Evolutionary conservation across 2,329 filamentous ascomycete species (phyloP), one percentile per base, ranked within the genome.

Genomic region (Davidsoniella neocaledoniae): DNA sequence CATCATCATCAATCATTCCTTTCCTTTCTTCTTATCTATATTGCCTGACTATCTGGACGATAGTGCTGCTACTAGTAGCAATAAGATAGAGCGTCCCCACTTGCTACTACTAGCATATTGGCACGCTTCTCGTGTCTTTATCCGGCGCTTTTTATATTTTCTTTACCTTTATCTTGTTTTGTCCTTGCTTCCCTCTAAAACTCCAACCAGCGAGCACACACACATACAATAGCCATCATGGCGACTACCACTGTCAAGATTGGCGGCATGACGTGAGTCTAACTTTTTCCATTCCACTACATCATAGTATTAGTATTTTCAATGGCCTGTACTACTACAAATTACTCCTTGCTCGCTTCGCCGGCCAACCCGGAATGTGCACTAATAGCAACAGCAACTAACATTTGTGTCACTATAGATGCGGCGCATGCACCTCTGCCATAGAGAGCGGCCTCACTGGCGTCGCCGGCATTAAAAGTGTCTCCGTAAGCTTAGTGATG

Each of bases 391-490:
- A 33, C 23, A 10, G n/a, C 29, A 38, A 29, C 41, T 48, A 48
- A 52, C 40, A 12, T 9, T 21, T 21, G 8, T 26, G 8, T 36
- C 17, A 17, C 10, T 21, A 37, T 42, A 53, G 51, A 41, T 98
- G 91, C 67, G 88, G 90, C 61, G 83, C 90, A 57, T 98, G 91
- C 63, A 95, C 90, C 25, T 93, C 88, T 42, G 82, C 91, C n/a
- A 82, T 98, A 57, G 90, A 96, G 71, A 77, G 82, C 53, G 91
- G 84, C 56, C 94, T 98, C 67, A 83, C 86, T 59, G 77, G 76
- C 56, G 74, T 94, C 4, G 72, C 82, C 38, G 90, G 91, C 49
- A 79, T 91, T 8, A 84, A 83, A 55, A 86, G 74, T 57, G 86
- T 96, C 53, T 93, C 87, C 8, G 83, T 98, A 58, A 94, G 86